Conservation (phyloP, 192 early-diverging fungal genomes). For the Allomyces macrogynus region DNA sequence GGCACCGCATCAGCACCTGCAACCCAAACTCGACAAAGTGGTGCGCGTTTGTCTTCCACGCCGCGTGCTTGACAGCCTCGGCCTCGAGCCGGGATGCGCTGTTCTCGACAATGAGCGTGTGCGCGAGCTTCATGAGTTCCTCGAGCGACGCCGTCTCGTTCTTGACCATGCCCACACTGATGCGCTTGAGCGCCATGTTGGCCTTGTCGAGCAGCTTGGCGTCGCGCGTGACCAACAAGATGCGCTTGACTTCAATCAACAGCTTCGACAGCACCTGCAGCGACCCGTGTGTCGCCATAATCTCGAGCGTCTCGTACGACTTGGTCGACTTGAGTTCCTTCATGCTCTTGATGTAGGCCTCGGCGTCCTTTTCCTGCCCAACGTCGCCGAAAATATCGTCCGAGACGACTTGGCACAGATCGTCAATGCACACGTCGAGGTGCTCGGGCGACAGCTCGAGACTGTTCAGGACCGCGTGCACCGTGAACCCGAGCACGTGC, state of each 20-base stretch:
- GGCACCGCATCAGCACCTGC: conserved; percentile 47
- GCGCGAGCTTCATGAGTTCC: conserved; percentile 60
- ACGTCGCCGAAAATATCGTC: conserved; percentile 85
- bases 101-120: conserved; percentile 58
- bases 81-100: conserved; percentile 31
- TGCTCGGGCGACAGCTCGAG: conserved; percentile 40
- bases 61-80: conserved; percentile 30
- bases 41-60: conserved; percentile 49
- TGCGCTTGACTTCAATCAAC: conserved; percentile 68
- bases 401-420: conserved; percentile 48
- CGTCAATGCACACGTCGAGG: conserved; percentile 57
- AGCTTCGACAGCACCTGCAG: conserved; percentile 46
- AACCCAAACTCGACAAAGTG: conserved; percentile 88
- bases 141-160: conserved; percentile 45
- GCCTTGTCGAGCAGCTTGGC: conserved; percentile 52
- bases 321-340: conserved; percentile 73
- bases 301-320: conserved; percentile 70
- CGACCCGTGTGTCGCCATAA: conserved; percentile 45
- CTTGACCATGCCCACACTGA: conserved; percentile 55
- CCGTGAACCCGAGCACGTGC: conserved; percentile 87
- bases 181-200: conserved; percentile 51
- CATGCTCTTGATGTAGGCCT: conserved; percentile 73
- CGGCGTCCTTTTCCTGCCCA: conserved; percentile 70
- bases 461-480: conserved; percentile 61
- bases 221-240: conserved; percentile 66